A percentile compares a stretch with the other conserved stretches of the same genome.
These are phyloP conservation scores for Penicillium sp. DNA, from an alignment of 2,329 filamentous ascomycete genomes.

Conservation along the genomic window DNA sequence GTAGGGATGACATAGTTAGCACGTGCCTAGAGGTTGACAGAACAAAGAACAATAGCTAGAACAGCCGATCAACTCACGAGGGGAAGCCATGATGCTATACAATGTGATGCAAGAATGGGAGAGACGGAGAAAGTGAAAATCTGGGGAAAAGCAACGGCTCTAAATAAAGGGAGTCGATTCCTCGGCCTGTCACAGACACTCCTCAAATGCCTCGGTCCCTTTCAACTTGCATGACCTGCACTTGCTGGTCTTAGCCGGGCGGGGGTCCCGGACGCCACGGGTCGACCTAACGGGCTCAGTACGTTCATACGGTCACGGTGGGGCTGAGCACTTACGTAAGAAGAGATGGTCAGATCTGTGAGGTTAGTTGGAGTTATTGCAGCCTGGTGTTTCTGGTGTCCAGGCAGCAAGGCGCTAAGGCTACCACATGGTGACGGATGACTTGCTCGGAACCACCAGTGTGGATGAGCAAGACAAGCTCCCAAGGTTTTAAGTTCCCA, in stretches of 20 bases:
- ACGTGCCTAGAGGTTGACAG: background rate
- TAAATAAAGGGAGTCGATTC: constrained; percentile 25
- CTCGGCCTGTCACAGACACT: constrained; percentile 10
- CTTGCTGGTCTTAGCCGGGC: background rate
- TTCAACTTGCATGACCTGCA: constrained; percentile 5
- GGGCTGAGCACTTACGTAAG: background rate
- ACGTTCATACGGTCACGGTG: background rate
- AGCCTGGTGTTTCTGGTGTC: background rate
- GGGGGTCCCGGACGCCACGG: background rate
- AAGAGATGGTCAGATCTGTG: background rate
- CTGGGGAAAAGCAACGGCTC: constrained; percentile 25
- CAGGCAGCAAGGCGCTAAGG: constrained; percentile 8
- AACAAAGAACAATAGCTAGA: constrained; percentile 4
- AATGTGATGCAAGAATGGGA: constrained; percentile 9
- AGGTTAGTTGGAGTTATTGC: background rate
- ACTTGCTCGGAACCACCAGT: background rate
- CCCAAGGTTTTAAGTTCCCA: background rate
- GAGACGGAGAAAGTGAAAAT: constrained; percentile 17
- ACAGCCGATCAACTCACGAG: constrained; percentile 63
- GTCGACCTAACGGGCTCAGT: background rate
- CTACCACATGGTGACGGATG: background rate
- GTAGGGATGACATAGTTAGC: constrained; percentile 19
- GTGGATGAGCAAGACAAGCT: background rate
- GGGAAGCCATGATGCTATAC: constrained; percentile 67
- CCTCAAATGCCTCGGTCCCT: constrained; percentile 7